Conservation (phyloP, 2,329 filamentous ascomycete species). For the Apiospora malaysiana region DNA sequence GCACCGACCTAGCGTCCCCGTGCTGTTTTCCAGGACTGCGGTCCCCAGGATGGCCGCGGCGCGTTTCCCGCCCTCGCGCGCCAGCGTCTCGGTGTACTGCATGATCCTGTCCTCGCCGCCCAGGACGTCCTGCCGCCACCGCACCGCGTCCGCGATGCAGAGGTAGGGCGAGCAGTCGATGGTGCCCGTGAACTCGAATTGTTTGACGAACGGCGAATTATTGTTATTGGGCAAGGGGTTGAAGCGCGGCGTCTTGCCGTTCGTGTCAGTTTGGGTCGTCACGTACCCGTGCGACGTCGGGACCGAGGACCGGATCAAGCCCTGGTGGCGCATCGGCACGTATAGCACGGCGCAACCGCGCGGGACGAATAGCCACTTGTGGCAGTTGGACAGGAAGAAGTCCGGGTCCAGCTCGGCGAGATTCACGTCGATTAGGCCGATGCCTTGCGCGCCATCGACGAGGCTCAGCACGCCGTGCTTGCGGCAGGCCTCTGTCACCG, state of each 20-base stretch:
- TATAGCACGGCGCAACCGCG: slow-evolving; percentile 83
- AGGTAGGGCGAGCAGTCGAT: slow-evolving; percentile 74
- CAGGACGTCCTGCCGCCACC: slow-evolving; percentile 71
- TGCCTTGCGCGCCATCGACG: slow-evolving; percentile 83
- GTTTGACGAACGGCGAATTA: slow-evolving; percentile 67
- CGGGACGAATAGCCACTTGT: slow-evolving; percentile 89
- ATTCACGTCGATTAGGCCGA: slow-evolving; percentile 80
- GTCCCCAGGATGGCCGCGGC: slow-evolving; percentile 72
- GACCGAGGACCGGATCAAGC: slow-evolving; percentile 73
- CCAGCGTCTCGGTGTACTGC: slow-evolving; percentile 67
- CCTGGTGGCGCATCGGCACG: slow-evolving; percentile 78
- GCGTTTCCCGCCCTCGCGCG: slow-evolving; percentile 64
- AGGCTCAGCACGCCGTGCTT: slow-evolving; percentile 73
- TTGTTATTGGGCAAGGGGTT: slow-evolving; percentile 49
- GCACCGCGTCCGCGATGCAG: slow-evolving; percentile 73
- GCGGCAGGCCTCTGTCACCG: slow-evolving; percentile 66
- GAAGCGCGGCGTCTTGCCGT: slow-evolving; percentile 31
- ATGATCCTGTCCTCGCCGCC: slow-evolving; percentile 77
- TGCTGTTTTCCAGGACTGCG: slow-evolving; percentile 70
- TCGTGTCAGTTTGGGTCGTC: slow-evolving; percentile 41
- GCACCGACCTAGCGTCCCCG: slow-evolving; percentile 67
- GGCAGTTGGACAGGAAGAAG: slow-evolving; percentile 86
- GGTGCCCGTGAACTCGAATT: slow-evolving; percentile 81
- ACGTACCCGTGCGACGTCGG: slow-evolving; percentile 83
- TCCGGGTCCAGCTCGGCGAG: slow-evolving; percentile 73